phyloP scores from a whole-genome alignment of 2,329 filamentous ascomycete species.

The Sarocladium oryzae region DNA sequence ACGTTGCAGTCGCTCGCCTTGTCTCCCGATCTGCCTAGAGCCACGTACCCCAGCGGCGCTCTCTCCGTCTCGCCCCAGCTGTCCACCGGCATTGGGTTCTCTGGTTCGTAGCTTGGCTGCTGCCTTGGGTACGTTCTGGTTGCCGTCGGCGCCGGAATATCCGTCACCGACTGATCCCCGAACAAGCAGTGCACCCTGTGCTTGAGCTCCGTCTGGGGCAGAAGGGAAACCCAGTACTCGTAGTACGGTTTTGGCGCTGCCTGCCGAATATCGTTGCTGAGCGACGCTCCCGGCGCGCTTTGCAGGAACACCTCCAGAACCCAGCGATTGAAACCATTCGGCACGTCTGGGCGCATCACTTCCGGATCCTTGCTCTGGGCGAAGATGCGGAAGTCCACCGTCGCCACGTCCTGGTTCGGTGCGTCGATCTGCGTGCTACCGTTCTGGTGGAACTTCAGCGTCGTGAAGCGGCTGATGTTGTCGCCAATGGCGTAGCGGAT shows the following conservation, averaged over 20 bases:
- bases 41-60: constrained; percentile 21
- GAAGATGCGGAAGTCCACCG: constrained; percentile 38
- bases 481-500: constrained; percentile 24
- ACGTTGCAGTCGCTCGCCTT: constrained; percentile 35
- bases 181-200: constrained; percentile 17
- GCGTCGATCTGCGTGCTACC: constrained; percentile 32
- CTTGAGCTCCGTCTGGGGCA: constrained; percentile 18
- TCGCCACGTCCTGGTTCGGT: constrained; percentile 34
- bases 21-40: constrained; percentile 24
- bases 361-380: constrained; percentile 30
- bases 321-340: constrained; percentile 26
- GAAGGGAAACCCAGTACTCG: constrained; percentile 21
- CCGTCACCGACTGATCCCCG: constrained; percentile 12
- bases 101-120: constrained; percentile 21
- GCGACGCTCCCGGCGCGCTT: constrained; percentile 35
- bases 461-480: constrained; percentile 15
- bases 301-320: constrained; percentile 35
- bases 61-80: constrained; percentile 18
- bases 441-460: constrained; percentile 24
- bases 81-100: constrained; percentile 11
- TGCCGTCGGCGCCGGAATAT: constrained; percentile 16
- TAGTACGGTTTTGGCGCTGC: constrained; percentile 20
- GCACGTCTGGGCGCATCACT: constrained; percentile 10
- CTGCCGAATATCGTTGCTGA: constrained; percentile 30
- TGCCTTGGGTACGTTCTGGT: constrained; percentile 16